phyloP scores from a whole-genome alignment of 2,329 filamentous ascomycete genomes.

The Endoconidiophora laricicola region DNA sequence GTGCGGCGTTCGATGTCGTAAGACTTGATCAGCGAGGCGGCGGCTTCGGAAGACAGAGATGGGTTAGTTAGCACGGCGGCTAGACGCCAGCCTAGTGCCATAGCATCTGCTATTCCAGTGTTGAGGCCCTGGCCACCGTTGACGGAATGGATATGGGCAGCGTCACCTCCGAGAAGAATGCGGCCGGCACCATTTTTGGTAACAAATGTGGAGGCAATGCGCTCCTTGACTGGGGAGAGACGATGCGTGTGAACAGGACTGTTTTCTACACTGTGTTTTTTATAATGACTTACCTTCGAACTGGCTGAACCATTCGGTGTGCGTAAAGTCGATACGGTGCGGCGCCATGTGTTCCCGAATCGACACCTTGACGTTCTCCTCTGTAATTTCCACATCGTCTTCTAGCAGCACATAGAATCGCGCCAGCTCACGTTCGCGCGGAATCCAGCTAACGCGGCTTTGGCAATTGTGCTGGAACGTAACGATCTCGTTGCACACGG shows the following conservation, averaged over 20 bases:
- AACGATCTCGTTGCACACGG: constrained; percentile 28
- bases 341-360: constrained; percentile 29
- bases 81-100: constrained; percentile 38
- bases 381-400: constrained; percentile 24
- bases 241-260: constrained; percentile 1
- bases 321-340: constrained; percentile 25
- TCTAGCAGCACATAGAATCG: constrained; percentile 27
- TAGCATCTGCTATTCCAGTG: constrained; percentile 39
- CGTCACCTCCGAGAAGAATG: constrained; percentile 37
- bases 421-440: constrained; percentile 26
- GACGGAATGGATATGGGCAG: constrained; percentile 38
- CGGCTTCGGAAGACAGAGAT: constrained; percentile 15
- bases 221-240: constrained; percentile 22
- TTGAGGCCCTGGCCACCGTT: constrained; percentile 43
- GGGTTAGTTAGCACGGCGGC: constrained; percentile 17
- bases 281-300: constrained; percentile 24
- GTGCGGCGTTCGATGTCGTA: constrained; percentile 29
- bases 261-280: not conserved
- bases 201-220: constrained; percentile 23
- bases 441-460: constrained; percentile 32
- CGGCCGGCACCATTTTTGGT: constrained; percentile 21
- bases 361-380: constrained; percentile 19
- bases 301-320: constrained; percentile 33
- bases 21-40: constrained; percentile 21
- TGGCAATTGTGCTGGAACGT: constrained; percentile 30